Base-by-base conservation (phyloP, 495 filamentous ascomycete species). In the Tricharina praecox region DNA sequence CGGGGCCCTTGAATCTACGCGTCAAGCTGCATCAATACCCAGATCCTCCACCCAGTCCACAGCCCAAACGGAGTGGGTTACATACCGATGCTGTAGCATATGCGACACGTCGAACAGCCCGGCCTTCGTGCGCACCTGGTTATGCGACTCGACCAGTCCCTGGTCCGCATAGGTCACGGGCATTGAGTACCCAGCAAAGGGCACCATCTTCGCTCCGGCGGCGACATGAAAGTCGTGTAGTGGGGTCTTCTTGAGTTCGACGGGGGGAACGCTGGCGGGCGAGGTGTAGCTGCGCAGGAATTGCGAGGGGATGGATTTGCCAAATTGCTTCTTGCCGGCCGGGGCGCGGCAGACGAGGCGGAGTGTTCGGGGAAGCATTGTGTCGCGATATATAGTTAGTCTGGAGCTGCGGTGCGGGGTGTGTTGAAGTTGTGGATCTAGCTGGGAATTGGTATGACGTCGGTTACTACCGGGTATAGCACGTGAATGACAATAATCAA, bases 171-270 rank as follows among this genome's bases (percentile, higher is more conserved):
- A 97, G 53, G 86, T 79, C 21, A 97, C 74, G 15, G 90, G 92
- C 90, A 97, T 96, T 45, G 71, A 69, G 67, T 77, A 96, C 51
- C 86, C 87, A 47, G 81, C 88, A 61, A 94, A 97, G n/a, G 83
- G 83, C 46, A 96, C 87, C 78, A 97, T 93, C 66, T 92, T 94
- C 34, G 72, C 90, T 53, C 84, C 85, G 60, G 82, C 66, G 25
- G 67, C 64, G 44, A 85, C 52, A 62, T 97, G 88, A 20, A 96
- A 67, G 55, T 87, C 77, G 67, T 92, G 79, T 33, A 97, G 74
- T 23, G 80, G 76, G 1, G 90, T 97, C 60, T 75, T 80, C 25
- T 62, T 66, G 53, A 78, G 68, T 16, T 63, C 49, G 15, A 54
- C 55, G 10, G 44, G 13, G 8, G 45, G 35, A 4, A 25, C 20